Conservation (phyloP, 768 basidiomycete genomes). For the Rhizopogon rudus region DNA sequence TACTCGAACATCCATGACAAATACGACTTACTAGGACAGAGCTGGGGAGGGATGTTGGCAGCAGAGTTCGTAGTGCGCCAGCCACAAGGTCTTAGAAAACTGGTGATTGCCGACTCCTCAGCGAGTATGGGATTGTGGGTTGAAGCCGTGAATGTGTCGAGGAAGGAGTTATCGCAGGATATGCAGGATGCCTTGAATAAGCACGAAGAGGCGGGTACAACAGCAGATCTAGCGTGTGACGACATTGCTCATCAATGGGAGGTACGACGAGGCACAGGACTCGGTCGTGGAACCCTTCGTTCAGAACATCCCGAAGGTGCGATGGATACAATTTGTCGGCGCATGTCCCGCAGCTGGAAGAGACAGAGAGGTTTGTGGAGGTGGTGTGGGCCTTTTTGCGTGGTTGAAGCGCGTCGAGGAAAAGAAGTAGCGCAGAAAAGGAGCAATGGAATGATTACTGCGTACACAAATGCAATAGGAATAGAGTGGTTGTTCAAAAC, state of each 20-base stretch:
- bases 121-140: constrained; percentile 42
- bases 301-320: constrained; percentile 24
- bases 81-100: constrained; percentile 40
- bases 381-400: constrained; percentile 27
- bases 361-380: constrained; percentile 30
- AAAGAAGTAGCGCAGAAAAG: background rate
- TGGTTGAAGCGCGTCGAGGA: background rate
- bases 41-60: constrained; percentile 43
- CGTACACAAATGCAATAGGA: no score
- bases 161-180: constrained; percentile 35
- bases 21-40: constrained; percentile 40
- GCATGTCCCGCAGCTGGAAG: constrained; percentile 33
- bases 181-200: constrained; percentile 34
- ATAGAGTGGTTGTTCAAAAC: no score
- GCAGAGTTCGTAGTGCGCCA: constrained; percentile 27
- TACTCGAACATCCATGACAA: constrained; percentile 28
- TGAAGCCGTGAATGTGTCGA: constrained; percentile 24
- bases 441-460: background rate
- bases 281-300: constrained; percentile 29
- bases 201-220: constrained; percentile 42
- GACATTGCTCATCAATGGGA: constrained; percentile 16
- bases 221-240: constrained; percentile 34
- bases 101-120: constrained; percentile 28
- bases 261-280: constrained; percentile 31
- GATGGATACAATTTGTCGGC: constrained; percentile 35